Conservation (phyloP, 1,139 yeast species). For the Geotrichum restrictum region DNA sequence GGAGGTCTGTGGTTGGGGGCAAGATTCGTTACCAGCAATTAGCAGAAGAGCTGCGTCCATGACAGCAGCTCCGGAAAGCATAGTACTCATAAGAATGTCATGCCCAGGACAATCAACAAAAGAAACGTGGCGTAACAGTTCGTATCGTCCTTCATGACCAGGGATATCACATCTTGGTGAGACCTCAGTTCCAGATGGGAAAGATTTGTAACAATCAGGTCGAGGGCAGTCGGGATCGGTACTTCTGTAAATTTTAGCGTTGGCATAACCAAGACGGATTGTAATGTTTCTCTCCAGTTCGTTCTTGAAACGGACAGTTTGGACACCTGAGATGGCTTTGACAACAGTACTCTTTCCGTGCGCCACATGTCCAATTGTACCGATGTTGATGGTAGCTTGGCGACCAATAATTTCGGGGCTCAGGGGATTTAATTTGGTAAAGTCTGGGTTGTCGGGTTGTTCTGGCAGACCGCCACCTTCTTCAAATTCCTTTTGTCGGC, state of each 20-base stretch:
- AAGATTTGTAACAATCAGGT: constrained; percentile 93
- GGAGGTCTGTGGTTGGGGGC: constrained; percentile 99
- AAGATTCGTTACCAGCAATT: constrained; percentile 97
- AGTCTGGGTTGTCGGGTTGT: constrained; percentile 88
- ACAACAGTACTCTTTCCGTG: constrained; percentile 99
- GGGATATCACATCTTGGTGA: constrained; percentile 85
- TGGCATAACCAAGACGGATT: constrained; percentile 96
- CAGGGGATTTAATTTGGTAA: constrained; percentile 70
- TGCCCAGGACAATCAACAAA: constrained; percentile 97
- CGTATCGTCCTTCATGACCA: constrained; percentile 76
- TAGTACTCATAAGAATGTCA: constrained; percentile 99
- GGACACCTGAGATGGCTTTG: constrained; percentile 97
- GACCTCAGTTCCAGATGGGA: constrained; percentile 90
- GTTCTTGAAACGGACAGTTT: constrained; percentile 97
- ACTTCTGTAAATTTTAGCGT: constrained; percentile 95
- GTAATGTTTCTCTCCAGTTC: constrained; percentile 98
- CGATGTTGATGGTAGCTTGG: constrained; percentile 98
- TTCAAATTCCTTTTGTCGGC: constrained; percentile 80
- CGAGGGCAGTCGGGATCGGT: constrained; percentile 83
- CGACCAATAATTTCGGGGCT: constrained; percentile 95
- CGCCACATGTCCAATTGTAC: constrained; percentile 99
- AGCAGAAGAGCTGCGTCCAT: constrained; percentile 98
- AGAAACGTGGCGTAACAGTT: constrained; percentile 90
- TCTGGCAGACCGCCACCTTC: constrained; percentile 98
- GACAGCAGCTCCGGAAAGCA: constrained; percentile 99